A percentile compares a stretch with the other conserved stretches of the same genome.
Evolutionary conservation across 805 yeast species (phyloP).

Genomic region (Saccharomyces eubayanus): DNA sequence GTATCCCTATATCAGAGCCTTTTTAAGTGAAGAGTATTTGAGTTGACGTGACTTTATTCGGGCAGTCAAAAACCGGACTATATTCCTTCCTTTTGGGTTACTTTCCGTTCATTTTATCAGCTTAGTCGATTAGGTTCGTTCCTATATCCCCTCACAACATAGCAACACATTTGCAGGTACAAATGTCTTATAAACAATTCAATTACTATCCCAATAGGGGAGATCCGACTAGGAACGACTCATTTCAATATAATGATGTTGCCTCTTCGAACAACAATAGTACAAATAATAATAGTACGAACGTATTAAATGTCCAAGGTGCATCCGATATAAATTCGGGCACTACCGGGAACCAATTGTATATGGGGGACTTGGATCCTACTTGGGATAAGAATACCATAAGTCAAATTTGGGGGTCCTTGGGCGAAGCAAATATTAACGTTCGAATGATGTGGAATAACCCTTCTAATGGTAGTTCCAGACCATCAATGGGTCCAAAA

Average conservation of each 20-base stretch:
- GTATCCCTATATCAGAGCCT: not conserved
- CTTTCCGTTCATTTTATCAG: not conserved
- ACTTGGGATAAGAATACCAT: slow-evolving; percentile 70
- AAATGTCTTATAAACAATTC: slow-evolving; percentile 11
- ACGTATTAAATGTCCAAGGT: not conserved
- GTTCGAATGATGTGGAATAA: slow-evolving; percentile 70
- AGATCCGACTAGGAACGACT: not conserved
- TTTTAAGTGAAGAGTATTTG: not conserved
- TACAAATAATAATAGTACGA: not conserved
- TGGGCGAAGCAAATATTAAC: slow-evolving; percentile 52
- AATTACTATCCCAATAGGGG: not conserved
- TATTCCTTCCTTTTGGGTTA: not conserved
- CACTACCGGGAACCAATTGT: slow-evolving; percentile 33
- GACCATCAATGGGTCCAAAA: slow-evolving; percentile 18
- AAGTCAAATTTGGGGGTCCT: slow-evolving; percentile 56
- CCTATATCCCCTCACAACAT: not conserved
- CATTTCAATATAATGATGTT: not conserved
- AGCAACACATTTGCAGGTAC: slow-evolving; percentile 10
- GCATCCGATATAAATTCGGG: not conserved
- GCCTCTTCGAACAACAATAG: not conserved
- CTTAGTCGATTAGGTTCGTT: not conserved
- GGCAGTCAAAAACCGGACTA: not conserved
- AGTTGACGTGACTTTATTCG: not conserved
- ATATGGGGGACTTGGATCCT: slow-evolving; percentile 91
- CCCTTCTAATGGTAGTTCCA: slow-evolving; percentile 20